Conservation (phyloP, 169 alveolate genomes). For the Plasmodium inui region DNA sequence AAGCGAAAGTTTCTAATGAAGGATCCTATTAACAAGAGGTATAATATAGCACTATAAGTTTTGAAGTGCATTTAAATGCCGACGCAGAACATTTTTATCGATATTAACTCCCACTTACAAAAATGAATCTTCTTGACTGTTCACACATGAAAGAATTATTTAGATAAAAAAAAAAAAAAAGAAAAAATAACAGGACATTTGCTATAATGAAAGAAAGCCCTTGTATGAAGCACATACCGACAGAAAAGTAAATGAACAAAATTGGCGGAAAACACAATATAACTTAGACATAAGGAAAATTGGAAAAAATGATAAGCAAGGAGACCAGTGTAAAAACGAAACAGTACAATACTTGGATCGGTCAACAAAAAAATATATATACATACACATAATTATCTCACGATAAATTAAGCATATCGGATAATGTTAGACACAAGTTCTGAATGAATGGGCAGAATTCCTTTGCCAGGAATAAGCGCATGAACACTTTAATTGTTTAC, state of each 20-base stretch:
- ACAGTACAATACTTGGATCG: background rate
- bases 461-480: background rate
- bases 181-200: background rate
- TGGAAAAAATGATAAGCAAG: background rate
- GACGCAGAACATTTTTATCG: background rate
- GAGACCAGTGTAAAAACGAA: background rate
- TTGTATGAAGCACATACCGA: background rate
- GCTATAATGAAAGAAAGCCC: background rate
- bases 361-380: background rate
- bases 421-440: background rate
- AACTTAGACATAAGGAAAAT: no score
- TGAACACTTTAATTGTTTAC: background rate
- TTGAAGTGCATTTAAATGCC: background rate
- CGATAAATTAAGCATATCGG: background rate
- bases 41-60: background rate
- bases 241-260: background rate
- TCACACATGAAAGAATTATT: background rate
- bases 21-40: background rate
- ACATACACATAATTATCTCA: background rate
- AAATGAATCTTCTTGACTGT: background rate
- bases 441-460: background rate
- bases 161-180: slow-evolving; percentile 1
- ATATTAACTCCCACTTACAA: background rate
- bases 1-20: background rate
- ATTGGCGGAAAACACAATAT: background rate